Evolutionary conservation across 2,329 filamentous ascomycete genomes (phyloP).

Genomic region (Fusarium sp.): DNA sequence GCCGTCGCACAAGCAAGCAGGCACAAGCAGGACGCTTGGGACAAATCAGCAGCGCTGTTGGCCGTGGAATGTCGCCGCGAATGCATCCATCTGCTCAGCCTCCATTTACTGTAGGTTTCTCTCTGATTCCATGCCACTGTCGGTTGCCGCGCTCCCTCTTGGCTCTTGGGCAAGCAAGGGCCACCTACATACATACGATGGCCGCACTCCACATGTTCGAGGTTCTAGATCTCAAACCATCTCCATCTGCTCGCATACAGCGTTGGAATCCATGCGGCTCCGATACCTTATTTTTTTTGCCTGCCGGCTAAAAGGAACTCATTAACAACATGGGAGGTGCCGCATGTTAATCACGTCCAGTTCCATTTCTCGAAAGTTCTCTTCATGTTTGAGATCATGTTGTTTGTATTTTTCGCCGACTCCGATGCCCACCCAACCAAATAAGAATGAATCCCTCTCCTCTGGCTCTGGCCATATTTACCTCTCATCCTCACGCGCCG

Average conservation of each 20-base stretch:
- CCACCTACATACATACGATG: background rate
- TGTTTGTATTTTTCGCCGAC: slow-evolving; percentile 20
- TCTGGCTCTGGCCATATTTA: slow-evolving; percentile 17
- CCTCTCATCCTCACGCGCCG: slow-evolving; percentile 32
- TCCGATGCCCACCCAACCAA: slow-evolving; percentile 35
- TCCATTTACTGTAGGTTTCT: slow-evolving; percentile 1
- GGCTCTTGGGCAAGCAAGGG: background rate
- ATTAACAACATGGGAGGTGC: background rate
- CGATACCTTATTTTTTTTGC: slow-evolving; percentile 3
- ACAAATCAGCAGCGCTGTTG: background rate
- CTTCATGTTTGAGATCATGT: slow-evolving; percentile 15
- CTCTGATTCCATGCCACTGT: slow-evolving; percentile 1
- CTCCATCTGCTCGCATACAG: slow-evolving; percentile 31
- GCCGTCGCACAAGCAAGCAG: slow-evolving; percentile 12
- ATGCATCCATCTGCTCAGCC: slow-evolving; percentile 26
- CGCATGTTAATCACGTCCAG: background rate
- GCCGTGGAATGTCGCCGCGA: slow-evolving; percentile 29
- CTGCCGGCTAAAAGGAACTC: slow-evolving; percentile 1
- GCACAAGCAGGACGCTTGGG: background rate
- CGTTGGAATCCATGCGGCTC: slow-evolving; percentile 28
- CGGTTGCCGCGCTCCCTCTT: slow-evolving; percentile 2
- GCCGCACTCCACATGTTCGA: slow-evolving; percentile 30
- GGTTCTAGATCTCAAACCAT: slow-evolving; percentile 27
- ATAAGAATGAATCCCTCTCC: slow-evolving; percentile 20
- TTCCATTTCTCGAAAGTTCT: background rate